Conservation (phyloP, 768 basidiomycete species). For the Trametes coccinea region DNA sequence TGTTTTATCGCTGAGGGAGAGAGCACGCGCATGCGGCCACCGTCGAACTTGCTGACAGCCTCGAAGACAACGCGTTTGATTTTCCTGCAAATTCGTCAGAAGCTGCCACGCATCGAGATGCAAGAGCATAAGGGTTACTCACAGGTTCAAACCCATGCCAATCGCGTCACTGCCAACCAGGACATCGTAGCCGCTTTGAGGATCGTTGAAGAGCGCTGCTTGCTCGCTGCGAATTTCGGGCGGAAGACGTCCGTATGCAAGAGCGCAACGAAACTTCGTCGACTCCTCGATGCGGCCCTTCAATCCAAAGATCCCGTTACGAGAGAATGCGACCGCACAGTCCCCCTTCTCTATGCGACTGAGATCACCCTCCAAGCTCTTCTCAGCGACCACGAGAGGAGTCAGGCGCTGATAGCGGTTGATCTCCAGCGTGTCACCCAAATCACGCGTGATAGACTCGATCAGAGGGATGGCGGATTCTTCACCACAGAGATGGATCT, state of each 20-base stretch:
- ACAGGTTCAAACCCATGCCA: conserved; percentile 98
- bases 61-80: conserved; percentile 88
- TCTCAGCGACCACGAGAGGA: conserved; percentile 70
- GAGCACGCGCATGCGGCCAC: conserved; percentile 43
- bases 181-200: conserved; percentile 80
- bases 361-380: conserved; percentile 63
- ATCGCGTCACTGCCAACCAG: conserved; percentile 94
- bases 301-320: conserved; percentile 71
- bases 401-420: conserved; percentile 87
- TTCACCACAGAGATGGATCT: conserved; percentile 95
- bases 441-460: conserved; percentile 60
- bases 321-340: conserved; percentile 85
- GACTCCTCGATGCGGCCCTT: conserved; percentile 69
- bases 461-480: conserved; percentile 88
- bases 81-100: conserved; percentile 53
- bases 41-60: conserved; percentile 65
- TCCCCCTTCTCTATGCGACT: conserved; percentile 74
- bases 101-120: background rate
- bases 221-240: conserved; percentile 92
- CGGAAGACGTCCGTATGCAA: conserved; percentile 90
- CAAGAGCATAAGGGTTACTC: conserved; percentile 30
- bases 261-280: conserved; percentile 82
- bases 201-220: conserved; percentile 89
- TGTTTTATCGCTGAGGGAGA: conserved; percentile 85
- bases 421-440: conserved; percentile 81